Evolutionary conservation across 2,329 filamentous ascomycete genomes (phyloP).

Genomic region (Trichoderma harzianum): DNA sequence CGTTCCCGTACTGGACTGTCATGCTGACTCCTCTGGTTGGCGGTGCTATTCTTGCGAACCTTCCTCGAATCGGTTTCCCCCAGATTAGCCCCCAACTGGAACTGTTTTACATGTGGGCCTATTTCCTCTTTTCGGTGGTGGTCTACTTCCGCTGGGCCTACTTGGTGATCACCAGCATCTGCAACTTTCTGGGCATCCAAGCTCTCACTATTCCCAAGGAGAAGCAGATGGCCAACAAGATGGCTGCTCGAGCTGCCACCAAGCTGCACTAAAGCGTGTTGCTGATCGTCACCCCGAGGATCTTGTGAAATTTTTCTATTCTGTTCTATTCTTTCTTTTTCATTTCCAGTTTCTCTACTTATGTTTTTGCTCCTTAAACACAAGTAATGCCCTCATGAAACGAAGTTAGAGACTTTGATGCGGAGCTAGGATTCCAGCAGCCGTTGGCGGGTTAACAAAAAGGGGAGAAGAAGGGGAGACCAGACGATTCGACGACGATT

Average conservation of each 20-base stretch:
- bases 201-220: constrained; percentile 78
- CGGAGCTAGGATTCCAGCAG: constrained; percentile 1
- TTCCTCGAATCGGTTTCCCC: constrained; percentile 71
- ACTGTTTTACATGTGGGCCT: constrained; percentile 76
- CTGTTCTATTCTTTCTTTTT: background rate
- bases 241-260: constrained; percentile 36
- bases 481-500: background rate
- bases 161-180: constrained; percentile 87
- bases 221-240: constrained; percentile 56
- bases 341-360: background rate
- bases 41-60: constrained; percentile 77
- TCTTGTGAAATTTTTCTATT: background rate
- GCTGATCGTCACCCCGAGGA: background rate
- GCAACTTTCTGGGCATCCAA: constrained; percentile 87
- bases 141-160: constrained; percentile 93
- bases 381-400: constrained; percentile 11
- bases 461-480: background rate
- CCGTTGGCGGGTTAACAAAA: background rate
- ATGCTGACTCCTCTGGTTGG: constrained; percentile 84
- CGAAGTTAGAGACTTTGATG: constrained; percentile 1
- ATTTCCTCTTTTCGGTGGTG: constrained; percentile 78
- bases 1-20: constrained; percentile 95
- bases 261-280: constrained; percentile 31
- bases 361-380: background rate
- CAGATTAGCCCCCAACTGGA: constrained; percentile 65